Base-by-base conservation (phyloP, 2,329 filamentous ascomycete species). In the Bipolaris gigantea region DNA sequence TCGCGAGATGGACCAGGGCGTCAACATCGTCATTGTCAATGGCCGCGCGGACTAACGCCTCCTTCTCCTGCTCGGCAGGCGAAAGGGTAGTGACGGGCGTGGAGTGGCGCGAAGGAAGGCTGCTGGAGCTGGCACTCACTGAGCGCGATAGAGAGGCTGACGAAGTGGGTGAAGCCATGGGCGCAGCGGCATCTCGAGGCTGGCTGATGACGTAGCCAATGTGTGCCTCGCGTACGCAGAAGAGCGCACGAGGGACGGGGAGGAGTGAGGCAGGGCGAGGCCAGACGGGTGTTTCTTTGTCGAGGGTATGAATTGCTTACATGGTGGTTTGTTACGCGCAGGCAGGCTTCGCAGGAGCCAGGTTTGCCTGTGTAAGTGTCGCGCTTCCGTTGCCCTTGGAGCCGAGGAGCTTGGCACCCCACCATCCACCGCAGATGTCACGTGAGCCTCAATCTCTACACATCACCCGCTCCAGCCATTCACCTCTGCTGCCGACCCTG, bases 1-100 rank as follows among this genome's bases (percentile, higher is more conserved):
- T 76, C 4, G 80, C 78, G 16, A 80, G 72, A 7, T 65, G 59
- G 33, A 72, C 63, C 30, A 83, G 67, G 39, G 70, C 61, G n/a
- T 66, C 56, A 48, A 79, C 62, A 57, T 81, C 70, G 36, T 61
- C 61, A 51, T 72, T 63, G 10, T 66, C 57, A 63, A 79, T 80
- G 30, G 79, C 79, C 41, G 70, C 59, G 33, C 69, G 59, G 55
- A 82, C 78, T 35, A 63, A 55, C 23, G 56, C 57, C 27, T 62
- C 57, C 51, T 72, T 73, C 23, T 63, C 63, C 48, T 64, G 59
- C 27, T 69, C 67, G 18, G 63, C 62, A 23, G 62, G 56, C 48
- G 61, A 64, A 38, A 63, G 59, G 10, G 55, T 48, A 38, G 46
- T 10, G 11, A 41, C 41, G 41, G 59, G 55, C 25, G 66, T 65